Evolutionary conservation across 768 basidiomycete genomes (phyloP).

Genomic region (Suillus hirtellus): DNA sequence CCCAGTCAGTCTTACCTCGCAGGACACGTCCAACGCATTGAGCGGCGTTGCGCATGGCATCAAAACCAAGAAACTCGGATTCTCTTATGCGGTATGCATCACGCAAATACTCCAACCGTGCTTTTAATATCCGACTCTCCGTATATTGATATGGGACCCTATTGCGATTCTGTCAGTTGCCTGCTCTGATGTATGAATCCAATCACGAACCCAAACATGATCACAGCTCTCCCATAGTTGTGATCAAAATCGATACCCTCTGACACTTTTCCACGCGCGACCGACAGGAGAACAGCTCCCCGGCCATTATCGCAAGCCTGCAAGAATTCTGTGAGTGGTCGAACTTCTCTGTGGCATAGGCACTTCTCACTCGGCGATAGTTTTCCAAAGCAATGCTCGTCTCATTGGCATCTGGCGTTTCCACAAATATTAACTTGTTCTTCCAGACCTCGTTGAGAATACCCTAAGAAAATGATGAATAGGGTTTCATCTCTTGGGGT

Average conservation of each 20-base stretch:
- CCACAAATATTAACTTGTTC: slow-evolving; percentile 98
- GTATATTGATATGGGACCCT: slow-evolving; percentile 98
- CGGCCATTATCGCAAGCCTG: slow-evolving; percentile 99
- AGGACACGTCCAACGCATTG: slow-evolving; percentile 98
- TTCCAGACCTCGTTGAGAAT: slow-evolving; percentile 99
- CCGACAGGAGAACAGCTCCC: slow-evolving; percentile 93
- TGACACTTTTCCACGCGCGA: slow-evolving; percentile 98
- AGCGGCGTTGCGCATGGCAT: slow-evolving; percentile 98
- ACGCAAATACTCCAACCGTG: slow-evolving; percentile 95
- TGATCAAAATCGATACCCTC: slow-evolving; percentile 99
- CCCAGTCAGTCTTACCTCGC: slow-evolving; percentile 99
- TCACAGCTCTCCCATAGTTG: slow-evolving; percentile 97
- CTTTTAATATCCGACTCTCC: slow-evolving; percentile 95
- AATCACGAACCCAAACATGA: slow-evolving; percentile 90
- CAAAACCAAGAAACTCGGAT: slow-evolving; percentile 98
- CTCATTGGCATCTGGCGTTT: slow-evolving; percentile 98
- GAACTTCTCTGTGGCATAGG: neutral
- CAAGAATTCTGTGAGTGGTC: neutral
- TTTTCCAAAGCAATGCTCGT: slow-evolving; percentile 98
- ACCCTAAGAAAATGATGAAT: slow-evolving; percentile 53
- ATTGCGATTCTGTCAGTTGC: slow-evolving; percentile 12
- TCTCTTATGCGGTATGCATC: slow-evolving; percentile 98
- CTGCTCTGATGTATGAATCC: slow-evolving; percentile 2
- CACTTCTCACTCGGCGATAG: slow-evolving; percentile 74
- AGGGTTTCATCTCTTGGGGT: neutral